These are phyloP conservation scores for Podospora appendiculata DNA, from an alignment of 495 filamentous ascomycete genomes.

Conservation along the genomic window DNA sequence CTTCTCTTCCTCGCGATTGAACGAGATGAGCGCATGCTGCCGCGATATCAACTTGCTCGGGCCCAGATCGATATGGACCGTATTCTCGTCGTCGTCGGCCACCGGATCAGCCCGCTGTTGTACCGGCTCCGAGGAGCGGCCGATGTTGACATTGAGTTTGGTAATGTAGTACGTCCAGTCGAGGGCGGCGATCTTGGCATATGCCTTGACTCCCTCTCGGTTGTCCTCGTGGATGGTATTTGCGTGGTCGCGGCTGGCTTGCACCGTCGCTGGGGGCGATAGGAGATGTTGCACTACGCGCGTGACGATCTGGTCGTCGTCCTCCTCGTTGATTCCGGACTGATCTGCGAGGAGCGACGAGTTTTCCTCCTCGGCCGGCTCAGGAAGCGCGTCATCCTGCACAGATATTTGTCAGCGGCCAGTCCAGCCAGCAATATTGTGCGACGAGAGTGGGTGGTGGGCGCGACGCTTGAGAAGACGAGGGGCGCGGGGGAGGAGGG, in stretches of 20 bases:
- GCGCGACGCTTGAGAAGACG: background rate
- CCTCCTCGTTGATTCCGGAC: slow-evolving; percentile 33
- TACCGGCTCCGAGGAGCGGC: slow-evolving; percentile 60
- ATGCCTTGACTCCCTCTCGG: slow-evolving; percentile 73
- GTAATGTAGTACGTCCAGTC: slow-evolving; percentile 95
- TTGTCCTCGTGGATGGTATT: slow-evolving; percentile 65
- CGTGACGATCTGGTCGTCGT: slow-evolving; percentile 60
- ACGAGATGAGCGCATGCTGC: slow-evolving; percentile 78
- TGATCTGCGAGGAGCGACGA: slow-evolving; percentile 43
- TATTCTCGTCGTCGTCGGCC: slow-evolving; percentile 23
- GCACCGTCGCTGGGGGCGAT: slow-evolving; percentile 46
- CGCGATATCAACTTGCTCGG: slow-evolving; percentile 89
- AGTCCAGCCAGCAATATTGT: background rate
- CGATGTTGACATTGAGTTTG: slow-evolving; percentile 72
- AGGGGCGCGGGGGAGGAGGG: background rate
- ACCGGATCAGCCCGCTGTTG: slow-evolving; percentile 22
- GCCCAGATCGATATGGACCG: slow-evolving; percentile 85
- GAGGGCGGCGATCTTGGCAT: slow-evolving; percentile 84
- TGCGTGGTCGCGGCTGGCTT: slow-evolving; percentile 65
- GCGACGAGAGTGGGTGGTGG: background rate
- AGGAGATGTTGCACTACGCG: slow-evolving; percentile 64
- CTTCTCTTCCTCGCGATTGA: slow-evolving; percentile 54
- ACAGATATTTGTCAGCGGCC: slow-evolving; percentile 4
- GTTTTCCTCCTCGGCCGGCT: slow-evolving; percentile 29
- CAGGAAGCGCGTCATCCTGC: slow-evolving; percentile 10